Base-by-base conservation (phyloP, 2,329 filamentous ascomycete species). In the Xylariaceae sp. region DNA sequence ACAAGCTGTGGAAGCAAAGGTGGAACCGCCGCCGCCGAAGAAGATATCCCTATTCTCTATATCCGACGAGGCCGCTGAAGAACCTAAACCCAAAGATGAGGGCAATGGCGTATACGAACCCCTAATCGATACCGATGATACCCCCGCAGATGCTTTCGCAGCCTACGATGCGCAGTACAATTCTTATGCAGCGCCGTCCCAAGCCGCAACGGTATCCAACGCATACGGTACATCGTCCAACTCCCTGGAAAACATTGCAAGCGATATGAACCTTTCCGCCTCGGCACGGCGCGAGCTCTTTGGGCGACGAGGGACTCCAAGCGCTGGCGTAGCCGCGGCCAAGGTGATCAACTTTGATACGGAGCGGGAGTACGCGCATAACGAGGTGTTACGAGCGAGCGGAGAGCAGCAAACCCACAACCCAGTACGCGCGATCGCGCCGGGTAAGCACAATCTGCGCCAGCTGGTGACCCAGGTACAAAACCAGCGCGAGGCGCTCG, bases 321-420 rank as follows among this genome's bases (percentile, higher is more conserved):
- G 72, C 40, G 71, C 71, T n/a, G 64, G 56, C 28, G 69, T 70
- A 36, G 66, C 69, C 14, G 67, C 73, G 6, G 78, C 84, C n/a
- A 87, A 84, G 39, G 82, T 96, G 33, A 82, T 93, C 62, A 92
- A 89, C 68, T 96, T 97, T 82, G 91, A 96, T 76, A 93, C 92
- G 63, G 92, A 96, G 71, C 78, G 80, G 56, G 93, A 97, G 76
- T 98, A 98, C 73, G 84, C 83, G 21, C 86, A 90, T 67, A 98
- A 98, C 73, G 90, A 96, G 75, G 81, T 82, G 64, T 71, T 96
- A 19, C 85, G 91, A 9, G 84, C 87, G 16, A 78, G 85, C 46
- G 88, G 90, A 69, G 86, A 92, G 72, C 79, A 86, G 68, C 86
- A 87, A 51, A 83, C 86, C 46, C 90, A 96, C 75, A 93, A 94